phyloP scores from a whole-genome alignment of 176 grass and related monocot species.

The Miscanthus lutarioriparius region DNA sequence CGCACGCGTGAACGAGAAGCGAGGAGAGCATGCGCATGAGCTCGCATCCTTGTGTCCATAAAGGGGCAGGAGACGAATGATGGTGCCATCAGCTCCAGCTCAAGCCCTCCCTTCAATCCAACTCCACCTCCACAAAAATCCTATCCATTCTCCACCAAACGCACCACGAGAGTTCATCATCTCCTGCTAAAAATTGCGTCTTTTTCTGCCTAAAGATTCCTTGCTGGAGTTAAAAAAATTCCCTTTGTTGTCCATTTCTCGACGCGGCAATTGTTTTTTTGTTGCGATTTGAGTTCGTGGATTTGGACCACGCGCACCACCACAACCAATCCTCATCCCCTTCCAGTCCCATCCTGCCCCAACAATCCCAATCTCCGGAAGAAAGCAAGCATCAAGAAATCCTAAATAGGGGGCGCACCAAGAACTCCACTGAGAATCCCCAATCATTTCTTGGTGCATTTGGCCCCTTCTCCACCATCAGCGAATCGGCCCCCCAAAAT shows the following conservation, averaged over 20 bases:
- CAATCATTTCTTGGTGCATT: constrained; percentile 40
- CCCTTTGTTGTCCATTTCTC: constrained; percentile 6
- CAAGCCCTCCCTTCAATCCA: constrained; percentile 89
- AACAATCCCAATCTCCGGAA: constrained; percentile 20
- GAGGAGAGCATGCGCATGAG: constrained; percentile 28
- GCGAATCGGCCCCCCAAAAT: constrained; percentile 1
- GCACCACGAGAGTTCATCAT: constrained; percentile 27
- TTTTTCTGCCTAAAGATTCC: constrained; percentile 40
- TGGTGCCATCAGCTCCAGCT: constrained; percentile 43
- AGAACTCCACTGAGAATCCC: constrained; percentile 43
- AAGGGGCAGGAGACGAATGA: constrained; percentile 23
- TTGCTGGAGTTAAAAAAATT: constrained; percentile 18
- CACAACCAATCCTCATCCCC: constrained; percentile 8
- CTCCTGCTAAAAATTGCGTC: constrained; percentile 34
- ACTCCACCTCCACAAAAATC: constrained; percentile 62
- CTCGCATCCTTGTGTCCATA: constrained; percentile 28
- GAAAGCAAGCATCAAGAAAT: constrained; percentile 25
- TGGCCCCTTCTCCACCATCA: constrained; percentile 39
- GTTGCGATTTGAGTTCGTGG: constrained; percentile 28
- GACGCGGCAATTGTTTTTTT: constrained; percentile 8
- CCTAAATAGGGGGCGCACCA: constrained; percentile 33
- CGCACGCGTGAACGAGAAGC: constrained; percentile 46
- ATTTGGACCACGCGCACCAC: constrained; percentile 41
- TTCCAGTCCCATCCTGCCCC: constrained; percentile 24
- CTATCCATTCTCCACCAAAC: constrained; percentile 36